A percentile compares a stretch with the other conserved stretches of the same genome.
Conservation (phyloP, 257 asterid genomes). For the Paraleonurus japonicus region DNA sequence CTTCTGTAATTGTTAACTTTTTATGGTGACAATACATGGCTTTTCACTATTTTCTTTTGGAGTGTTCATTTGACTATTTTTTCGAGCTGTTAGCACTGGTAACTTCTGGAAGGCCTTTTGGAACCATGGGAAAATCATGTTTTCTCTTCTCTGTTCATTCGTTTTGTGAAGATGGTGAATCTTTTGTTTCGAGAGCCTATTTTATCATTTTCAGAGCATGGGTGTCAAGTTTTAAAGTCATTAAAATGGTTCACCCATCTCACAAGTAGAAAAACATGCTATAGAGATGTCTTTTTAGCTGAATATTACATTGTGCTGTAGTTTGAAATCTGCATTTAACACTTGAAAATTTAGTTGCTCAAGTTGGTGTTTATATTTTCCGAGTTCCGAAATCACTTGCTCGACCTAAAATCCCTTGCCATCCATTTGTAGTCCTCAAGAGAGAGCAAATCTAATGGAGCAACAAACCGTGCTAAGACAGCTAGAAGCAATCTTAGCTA, state of each 20-base stretch:
- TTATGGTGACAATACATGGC: not conserved
- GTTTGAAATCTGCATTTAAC: not conserved
- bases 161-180: not conserved
- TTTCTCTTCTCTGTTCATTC: not conserved
- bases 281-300: not conserved
- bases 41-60: not conserved
- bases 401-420: not conserved
- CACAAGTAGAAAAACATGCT: not conserved
- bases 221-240: not conserved
- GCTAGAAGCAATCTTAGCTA: slow-evolving; percentile 79
- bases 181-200: not conserved
- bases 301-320: not conserved
- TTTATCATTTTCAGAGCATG: not conserved
- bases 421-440: slow-evolving; percentile 67
- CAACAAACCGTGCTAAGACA: slow-evolving; percentile 86
- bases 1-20: not conserved
- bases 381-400: not conserved
- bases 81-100: not conserved
- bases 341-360: not conserved
- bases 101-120: not conserved
- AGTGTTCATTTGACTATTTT: not conserved
- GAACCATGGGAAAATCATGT: not conserved
- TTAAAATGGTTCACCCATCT: not conserved
- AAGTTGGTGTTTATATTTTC: not conserved
- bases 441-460: slow-evolving; percentile 73